phyloP scores from a whole-genome alignment of 2,329 filamentous ascomycete genomes.

The Neurospora sp. region DNA sequence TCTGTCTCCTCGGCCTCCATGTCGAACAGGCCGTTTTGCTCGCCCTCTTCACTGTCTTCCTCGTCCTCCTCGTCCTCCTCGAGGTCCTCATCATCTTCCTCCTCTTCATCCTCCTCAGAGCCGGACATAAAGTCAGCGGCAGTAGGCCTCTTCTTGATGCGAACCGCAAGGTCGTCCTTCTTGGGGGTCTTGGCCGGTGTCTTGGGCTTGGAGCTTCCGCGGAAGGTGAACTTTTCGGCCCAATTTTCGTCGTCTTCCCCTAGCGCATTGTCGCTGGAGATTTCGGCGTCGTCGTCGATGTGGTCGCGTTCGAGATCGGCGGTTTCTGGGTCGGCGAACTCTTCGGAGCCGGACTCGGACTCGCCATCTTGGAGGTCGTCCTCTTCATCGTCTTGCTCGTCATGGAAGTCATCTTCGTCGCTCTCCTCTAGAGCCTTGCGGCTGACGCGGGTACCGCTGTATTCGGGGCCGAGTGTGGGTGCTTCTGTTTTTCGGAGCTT shows the following conservation, averaged over 20 bases:
- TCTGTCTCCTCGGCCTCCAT: slow-evolving; percentile 22
- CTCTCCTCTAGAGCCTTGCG: slow-evolving; percentile 54
- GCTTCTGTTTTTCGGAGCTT: slow-evolving; percentile 68
- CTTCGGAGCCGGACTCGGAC: slow-evolving; percentile 17
- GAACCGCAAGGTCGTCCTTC: slow-evolving; percentile 13
- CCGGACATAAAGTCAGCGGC: slow-evolving; percentile 50
- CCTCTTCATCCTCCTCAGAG: slow-evolving; percentile 30
- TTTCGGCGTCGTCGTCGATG: slow-evolving; percentile 48
- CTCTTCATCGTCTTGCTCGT: slow-evolving; percentile 34
- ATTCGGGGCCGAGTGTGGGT: slow-evolving; percentile 64
- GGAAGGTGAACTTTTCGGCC: slow-evolving; percentile 63
- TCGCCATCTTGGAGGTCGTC: slow-evolving; percentile 19
- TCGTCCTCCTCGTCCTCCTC: slow-evolving; percentile 23
- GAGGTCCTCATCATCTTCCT: slow-evolving; percentile 13
- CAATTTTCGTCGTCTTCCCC: slow-evolving; percentile 76
- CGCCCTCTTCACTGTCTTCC: slow-evolving; percentile 23
- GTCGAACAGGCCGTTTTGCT: slow-evolving; percentile 17
- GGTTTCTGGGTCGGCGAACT: slow-evolving; percentile 46
- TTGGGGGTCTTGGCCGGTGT: slow-evolving; percentile 25
- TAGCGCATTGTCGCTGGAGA: slow-evolving; percentile 61
- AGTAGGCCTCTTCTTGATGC: slow-evolving; percentile 32
- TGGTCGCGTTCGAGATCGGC: slow-evolving; percentile 45
- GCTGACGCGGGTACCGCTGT: slow-evolving; percentile 67
- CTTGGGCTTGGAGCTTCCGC: slow-evolving; percentile 45
- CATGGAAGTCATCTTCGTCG: slow-evolving; percentile 30